Base-by-base conservation (phyloP, 148 eudicot genomes). In the Pharnaceum exiguum region DNA sequence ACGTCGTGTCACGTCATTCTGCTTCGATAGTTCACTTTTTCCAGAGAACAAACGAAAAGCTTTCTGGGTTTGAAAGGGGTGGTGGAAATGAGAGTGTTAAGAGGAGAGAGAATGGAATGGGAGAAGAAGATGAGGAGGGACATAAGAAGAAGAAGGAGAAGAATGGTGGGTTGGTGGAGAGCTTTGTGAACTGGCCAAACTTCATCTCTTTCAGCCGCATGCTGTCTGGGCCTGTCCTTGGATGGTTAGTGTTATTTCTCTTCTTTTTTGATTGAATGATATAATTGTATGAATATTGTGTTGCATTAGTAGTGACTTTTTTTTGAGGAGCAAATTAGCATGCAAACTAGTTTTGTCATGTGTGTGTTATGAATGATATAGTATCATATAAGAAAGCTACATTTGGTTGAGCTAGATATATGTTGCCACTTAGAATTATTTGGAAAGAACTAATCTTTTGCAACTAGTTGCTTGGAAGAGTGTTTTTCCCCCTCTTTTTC, bases 171-270 rank as follows among this genome's bases (percentile, higher is more conserved):
- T 71, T 75, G 55, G 75, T 36, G 19, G 75, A 72, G 48, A 73
- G 70, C 59, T 85, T 79, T 51, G 60, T 83, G 26, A 89, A 86
- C 65, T 70, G 71, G 69, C 97, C 97, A 2, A 89, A 89, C 73
- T 77, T 83, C 45, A 71, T 89, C 22, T 89, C 97, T 10, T 52
- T 86, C 50, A 59, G 77, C 33, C 73, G 97, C 9, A 32, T 89
- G 81, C 44, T 79, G 19, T 86, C 95, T 17, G 97, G 97, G 18
- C 96, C 99, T 1, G 42, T 93, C 30, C 75, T 93, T 30, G 99
- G 91, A 68, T 93, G 99, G 99, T 93, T 63, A 55, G 73, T 11
- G 25, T 59, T 25, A 21, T 7, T 2, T 2, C 18, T 5, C 21
- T 12, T 10, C 13, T 18, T 0, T 4, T 15, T 57, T 19, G 5